A percentile compares a stretch with the other conserved stretches of the same genome.
Conservation (phyloP, 495 filamentous ascomycete genomes). For the Aspergillus leporis region DNA sequence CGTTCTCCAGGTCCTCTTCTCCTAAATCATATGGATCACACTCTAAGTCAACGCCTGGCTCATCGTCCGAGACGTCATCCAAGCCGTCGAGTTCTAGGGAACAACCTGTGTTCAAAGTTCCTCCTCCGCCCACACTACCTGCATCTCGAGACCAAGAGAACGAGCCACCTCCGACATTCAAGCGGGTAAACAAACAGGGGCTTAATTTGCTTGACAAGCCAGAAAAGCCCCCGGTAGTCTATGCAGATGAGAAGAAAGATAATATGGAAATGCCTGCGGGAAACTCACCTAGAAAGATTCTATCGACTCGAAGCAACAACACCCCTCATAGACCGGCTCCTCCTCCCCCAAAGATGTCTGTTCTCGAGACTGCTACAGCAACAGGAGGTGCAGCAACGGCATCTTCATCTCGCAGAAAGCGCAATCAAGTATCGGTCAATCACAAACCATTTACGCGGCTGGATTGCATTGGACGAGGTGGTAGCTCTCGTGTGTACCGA, state of each 20-base stretch:
- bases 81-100: conserved; percentile 37
- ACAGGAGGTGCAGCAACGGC: conserved; percentile 73
- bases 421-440: conserved; percentile 81
- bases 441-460: conserved; percentile 86
- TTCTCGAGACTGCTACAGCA: conserved; percentile 86
- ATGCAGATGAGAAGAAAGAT: conserved; percentile 50
- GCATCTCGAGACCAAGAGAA: conserved; percentile 76
- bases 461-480: conserved; percentile 87
- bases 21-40: conserved; percentile 42
- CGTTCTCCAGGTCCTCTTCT: conserved; percentile 42
- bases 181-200: conserved; percentile 61
- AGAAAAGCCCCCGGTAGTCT: conserved; percentile 53
- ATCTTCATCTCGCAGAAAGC: conserved; percentile 69
- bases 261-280: conserved; percentile 40
- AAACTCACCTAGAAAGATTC: conserved; percentile 66
- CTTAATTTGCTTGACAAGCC: conserved; percentile 59
- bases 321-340: conserved; percentile 81
- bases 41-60: conserved; percentile 43
- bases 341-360: conserved; percentile 91
- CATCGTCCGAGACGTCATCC: conserved; percentile 41
- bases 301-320: conserved; percentile 75
- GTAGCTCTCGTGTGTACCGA: conserved; percentile 89
- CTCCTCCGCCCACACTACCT: conserved; percentile 58
- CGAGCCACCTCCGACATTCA: conserved; percentile 74
- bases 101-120: conserved; percentile 67